Evolutionary conservation across 345 rosid species (phyloP), one percentile per base, ranked within the genome.

Genomic region (Citrus maxima): DNA sequence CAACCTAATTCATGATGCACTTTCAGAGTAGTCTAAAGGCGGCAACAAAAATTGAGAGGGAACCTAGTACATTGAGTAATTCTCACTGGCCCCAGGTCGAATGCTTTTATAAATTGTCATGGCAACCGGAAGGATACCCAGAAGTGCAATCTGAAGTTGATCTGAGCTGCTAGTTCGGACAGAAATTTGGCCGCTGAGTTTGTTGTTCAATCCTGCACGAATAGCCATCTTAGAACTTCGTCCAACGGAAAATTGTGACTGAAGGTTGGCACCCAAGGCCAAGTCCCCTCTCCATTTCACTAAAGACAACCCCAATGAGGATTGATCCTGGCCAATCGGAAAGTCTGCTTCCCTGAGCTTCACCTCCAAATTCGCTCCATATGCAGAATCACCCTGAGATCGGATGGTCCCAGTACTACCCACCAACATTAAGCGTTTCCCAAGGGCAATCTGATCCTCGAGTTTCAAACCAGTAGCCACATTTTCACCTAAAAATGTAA

Each of bases 241-340:
- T 54, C 99, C 97, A 25, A 92, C 38, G 2, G 97, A 92, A 42
- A 95, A 58, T 78, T 93, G 98, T 32, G 98, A 93, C 87, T 95
- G 98, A 72, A 95, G 82, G 81, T 95, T 91, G 62, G 98, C 97
- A 68, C 96, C 98, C 30, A 95, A 80, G 38, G 98, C 99, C 75
- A 95, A 85, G 88, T 95, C 98, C 25, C 97, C 96, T 77, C 90
- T 88, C 97, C 99, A 95, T 83, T 94, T 93, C 82, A 95, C 97
- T 42, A 95, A 85, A 56, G 99, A 95, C 82, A 95, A 74, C 22
- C 99, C 93, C 75, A 95, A 66, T 14, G 98, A 85, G 65, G 93
- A 88, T 71, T 93, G 99, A 71, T 93, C 99, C 87, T 95, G 99
- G 58, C 91, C 96, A 34, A 95, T 89, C 28, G 98, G 99, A 80